Base-by-base conservation (phyloP, 352 stramenopile species). In the Phytophthora megakarya region DNA sequence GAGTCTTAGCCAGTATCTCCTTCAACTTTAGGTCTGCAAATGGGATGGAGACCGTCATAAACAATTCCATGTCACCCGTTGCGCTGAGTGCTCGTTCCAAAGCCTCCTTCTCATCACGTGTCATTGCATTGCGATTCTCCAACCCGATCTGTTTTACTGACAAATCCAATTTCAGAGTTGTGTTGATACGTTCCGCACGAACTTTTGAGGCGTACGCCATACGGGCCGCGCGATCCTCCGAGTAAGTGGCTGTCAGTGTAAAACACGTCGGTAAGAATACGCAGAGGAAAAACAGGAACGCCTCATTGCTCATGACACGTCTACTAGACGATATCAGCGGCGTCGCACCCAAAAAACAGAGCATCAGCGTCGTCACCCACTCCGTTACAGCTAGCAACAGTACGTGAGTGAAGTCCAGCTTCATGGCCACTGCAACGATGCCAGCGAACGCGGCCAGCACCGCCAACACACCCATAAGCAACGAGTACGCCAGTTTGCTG, bases 391-490 rank as follows among this genome's bases (percentile, higher is more conserved):
- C 79, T 43, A 84, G 70, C 46, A 87, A 45, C 9, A 92, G 30
- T 25, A 90, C 83, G 28, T 94, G 85, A 3, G 76, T 78, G 52
- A 94, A 94, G 51, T 92, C 82, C 22, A 94, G 67, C 58, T 92
- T 91, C 64, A 94, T 72, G 2, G 83, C 75, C 9, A 92, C 72
- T n/a, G 78, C 75, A 7, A 94, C 67, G 46, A 94, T 89, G 18
- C 84, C 76, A 26, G 81, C 64, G 46, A 89, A 76, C 0, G 86
- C 74, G 1, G 76, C 73, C 3, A 90, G 44, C 16, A 88, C 66
- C 3, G 84, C 81, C n/a, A 93, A 50, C 3, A 90, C 67, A 0
- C 70, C 81, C 57, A 90, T 88, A 26, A 89, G 72, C 32, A 92
- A 60, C 19, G 77, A 90, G 48, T 86, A 84, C 10, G 73, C 69